Evolutionary conservation across 2,329 filamentous ascomycete genomes (phyloP).

Genomic region (Alternaria arbusti): DNA sequence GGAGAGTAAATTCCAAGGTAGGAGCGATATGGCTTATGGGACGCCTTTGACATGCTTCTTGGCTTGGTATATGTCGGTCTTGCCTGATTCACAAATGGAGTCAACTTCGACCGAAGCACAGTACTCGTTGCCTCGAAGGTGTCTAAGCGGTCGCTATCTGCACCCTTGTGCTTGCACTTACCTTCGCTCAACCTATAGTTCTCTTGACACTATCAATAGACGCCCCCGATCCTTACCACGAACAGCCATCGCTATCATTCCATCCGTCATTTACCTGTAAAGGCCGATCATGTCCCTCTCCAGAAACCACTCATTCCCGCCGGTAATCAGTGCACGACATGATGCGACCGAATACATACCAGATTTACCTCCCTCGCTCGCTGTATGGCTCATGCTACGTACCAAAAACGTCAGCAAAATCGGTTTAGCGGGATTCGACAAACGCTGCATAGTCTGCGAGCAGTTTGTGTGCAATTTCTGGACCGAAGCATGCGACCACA

Average conservation of each 20-base stretch:
- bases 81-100: not conserved
- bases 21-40: not conserved
- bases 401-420: not conserved
- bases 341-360: not conserved
- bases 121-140: not conserved
- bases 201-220: not conserved
- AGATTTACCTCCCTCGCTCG: not conserved
- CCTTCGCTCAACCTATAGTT: not conserved
- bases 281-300: not conserved
- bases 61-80: not conserved
- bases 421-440: not conserved
- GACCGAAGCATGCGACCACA: not conserved
- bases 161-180: not conserved
- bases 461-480: not conserved
- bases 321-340: not conserved
- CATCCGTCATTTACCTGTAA: not conserved
- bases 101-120: not conserved
- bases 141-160: not conserved
- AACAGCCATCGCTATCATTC: not conserved
- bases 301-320: not conserved
- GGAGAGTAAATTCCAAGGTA: not conserved
- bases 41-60: not conserved
- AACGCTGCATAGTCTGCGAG: not conserved
- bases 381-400: not conserved
- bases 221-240: not conserved